Evolutionary conservation across 495 filamentous ascomycete genomes (phyloP).

Genomic region (Daldinia loculata): DNA sequence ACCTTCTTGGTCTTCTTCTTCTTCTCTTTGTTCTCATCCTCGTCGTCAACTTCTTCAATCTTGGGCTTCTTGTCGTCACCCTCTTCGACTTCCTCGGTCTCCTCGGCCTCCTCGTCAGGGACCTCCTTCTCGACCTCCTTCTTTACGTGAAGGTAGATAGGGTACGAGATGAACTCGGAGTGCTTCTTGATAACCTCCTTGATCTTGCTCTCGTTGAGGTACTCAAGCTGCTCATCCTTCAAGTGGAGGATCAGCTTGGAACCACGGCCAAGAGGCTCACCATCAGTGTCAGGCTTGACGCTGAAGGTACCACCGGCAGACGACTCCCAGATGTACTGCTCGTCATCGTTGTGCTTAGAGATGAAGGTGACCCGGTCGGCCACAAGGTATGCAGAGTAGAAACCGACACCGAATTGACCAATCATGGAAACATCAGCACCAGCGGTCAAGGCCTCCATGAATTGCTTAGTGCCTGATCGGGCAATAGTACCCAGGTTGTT

Average conservation of each 20-base stretch:
- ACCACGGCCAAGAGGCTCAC: conserved; percentile 89
- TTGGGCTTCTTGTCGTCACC: conserved; percentile 83
- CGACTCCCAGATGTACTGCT: conserved; percentile 99
- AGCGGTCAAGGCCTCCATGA: conserved; percentile 98
- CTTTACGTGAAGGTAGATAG: conserved; percentile 98
- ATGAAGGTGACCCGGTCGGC: conserved; percentile 94
- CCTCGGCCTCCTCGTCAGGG: conserved; percentile 93
- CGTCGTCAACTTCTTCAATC: conserved; percentile 80
- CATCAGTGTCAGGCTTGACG: conserved; percentile 87
- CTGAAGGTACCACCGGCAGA: conserved; percentile 97
- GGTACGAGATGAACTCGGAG: conserved; percentile 99
- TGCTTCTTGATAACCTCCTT: conserved; percentile 99
- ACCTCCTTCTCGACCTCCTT: conserved; percentile 99
- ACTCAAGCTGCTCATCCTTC: conserved; percentile 98
- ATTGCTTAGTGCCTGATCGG: conserved; percentile 99
- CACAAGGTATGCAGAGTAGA: conserved; percentile 99
- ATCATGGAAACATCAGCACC: conserved; percentile 99
- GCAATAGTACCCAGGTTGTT: conserved; percentile 99
- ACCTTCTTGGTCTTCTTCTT: conserved; percentile 98
- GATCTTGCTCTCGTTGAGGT: conserved; percentile 98
- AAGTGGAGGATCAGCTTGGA: conserved; percentile 98
- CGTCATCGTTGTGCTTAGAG: conserved; percentile 99
- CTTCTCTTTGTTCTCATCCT: conserved; percentile 88
- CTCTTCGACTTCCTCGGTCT: conserved; percentile 64
- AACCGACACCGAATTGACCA: conserved; percentile 99